These are phyloP conservation scores for Ensete ventricosum DNA, from an alignment of 176 grass and related monocot species.

Conservation along the genomic window DNA sequence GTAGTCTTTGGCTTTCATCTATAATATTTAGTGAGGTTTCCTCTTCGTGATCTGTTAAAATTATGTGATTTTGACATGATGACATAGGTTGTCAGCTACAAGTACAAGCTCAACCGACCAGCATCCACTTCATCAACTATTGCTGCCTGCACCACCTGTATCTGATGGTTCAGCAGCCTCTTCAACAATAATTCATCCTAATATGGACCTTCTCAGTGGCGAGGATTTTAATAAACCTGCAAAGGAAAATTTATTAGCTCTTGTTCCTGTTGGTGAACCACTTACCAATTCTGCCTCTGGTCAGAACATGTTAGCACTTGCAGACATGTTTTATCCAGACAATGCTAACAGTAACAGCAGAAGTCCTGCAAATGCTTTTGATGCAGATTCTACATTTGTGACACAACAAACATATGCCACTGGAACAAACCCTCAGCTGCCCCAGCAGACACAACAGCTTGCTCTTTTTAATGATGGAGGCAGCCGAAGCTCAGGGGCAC, in stretches of 20 bases:
- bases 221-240: slow-evolving; percentile 68
- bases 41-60: neutral
- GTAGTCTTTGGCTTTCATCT: neutral
- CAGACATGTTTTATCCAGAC: slow-evolving; percentile 76
- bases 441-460: slow-evolving; percentile 37
- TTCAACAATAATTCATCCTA: slow-evolving; percentile 28
- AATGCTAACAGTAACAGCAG: slow-evolving; percentile 34
- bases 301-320: slow-evolving; percentile 66
- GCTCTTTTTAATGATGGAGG: slow-evolving; percentile 40
- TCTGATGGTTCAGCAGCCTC: slow-evolving; percentile 32
- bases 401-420: slow-evolving; percentile 41
- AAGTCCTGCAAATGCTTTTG: slow-evolving; percentile 21
- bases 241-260: slow-evolving; percentile 46
- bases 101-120: slow-evolving; percentile 43
- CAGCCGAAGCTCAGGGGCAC: slow-evolving; percentile 22
- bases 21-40: neutral
- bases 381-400: slow-evolving; percentile 37
- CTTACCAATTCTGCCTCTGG: slow-evolving; percentile 46
- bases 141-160: slow-evolving; percentile 47
- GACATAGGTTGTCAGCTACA: slow-evolving; percentile 27
- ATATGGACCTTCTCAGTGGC: slow-evolving; percentile 80
- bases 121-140: slow-evolving; percentile 48
- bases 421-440: neutral
- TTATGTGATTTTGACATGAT: slow-evolving; percentile 5
- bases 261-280: slow-evolving; percentile 49